A percentile compares a stretch with the other conserved stretches of the same genome.
These are phyloP conservation scores for Aspergillus proliferans DNA, from an alignment of 2,329 filamentous ascomycete species.

Conservation along the genomic window DNA sequence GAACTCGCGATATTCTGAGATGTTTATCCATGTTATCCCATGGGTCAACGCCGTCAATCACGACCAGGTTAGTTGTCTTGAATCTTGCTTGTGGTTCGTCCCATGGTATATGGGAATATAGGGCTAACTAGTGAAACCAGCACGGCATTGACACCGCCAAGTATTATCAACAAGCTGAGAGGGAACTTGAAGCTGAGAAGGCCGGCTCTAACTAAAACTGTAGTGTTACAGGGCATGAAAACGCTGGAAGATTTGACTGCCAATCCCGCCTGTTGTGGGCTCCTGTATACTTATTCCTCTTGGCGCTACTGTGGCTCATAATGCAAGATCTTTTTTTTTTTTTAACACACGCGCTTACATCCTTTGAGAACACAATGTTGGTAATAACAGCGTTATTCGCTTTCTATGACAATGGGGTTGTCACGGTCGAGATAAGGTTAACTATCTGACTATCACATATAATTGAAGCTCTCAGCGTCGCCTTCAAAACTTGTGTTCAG, in stretches of 20 bases:
- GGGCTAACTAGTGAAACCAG: constrained; percentile 40
- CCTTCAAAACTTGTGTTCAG: constrained; percentile 53
- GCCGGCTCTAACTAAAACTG: constrained; percentile 17
- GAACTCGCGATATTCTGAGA: constrained; percentile 84
- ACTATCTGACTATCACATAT: not conserved
- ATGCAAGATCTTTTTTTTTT: not conserved
- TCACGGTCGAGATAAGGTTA: too few relatives aligned
- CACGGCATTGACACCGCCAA: constrained; percentile 98
- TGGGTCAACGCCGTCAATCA: constrained; percentile 99
- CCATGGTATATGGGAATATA: not conserved
- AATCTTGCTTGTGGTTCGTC: not conserved
- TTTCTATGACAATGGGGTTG: not conserved
- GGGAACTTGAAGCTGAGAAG: constrained; percentile 77
- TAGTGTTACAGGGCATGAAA: constrained; percentile 4
- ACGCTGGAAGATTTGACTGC: constrained; percentile 6
- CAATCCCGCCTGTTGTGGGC: constrained; percentile 6
- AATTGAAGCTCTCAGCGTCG: constrained; percentile 4
- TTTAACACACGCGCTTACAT: too few relatives aligned
- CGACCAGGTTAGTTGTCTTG: constrained; percentile 49
- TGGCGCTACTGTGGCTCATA: constrained; percentile 1
- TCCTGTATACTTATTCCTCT: constrained; percentile 17
- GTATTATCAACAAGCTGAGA: constrained; percentile 93
- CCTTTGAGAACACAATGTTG: not conserved
- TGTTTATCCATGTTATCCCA: constrained; percentile 77
- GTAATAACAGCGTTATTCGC: not conserved